phyloP scores from a whole-genome alignment of 202 grass and related monocot species.

The Eragrostis tef region DNA sequence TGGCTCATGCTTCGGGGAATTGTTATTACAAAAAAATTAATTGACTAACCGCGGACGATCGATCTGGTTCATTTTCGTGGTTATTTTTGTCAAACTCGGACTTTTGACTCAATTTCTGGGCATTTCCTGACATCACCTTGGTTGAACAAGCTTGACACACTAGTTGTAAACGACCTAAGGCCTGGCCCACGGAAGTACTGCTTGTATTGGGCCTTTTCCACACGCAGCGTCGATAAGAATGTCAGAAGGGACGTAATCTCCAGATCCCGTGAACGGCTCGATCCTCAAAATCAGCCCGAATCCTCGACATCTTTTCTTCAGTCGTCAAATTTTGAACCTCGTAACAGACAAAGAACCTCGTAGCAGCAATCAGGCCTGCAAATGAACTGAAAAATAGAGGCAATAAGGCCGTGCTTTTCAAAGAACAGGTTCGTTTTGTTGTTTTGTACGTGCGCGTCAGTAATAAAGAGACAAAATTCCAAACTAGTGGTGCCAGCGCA shows the following conservation, averaged over 20 bases:
- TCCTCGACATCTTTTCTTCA: not conserved
- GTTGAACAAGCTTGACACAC: not conserved
- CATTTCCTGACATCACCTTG: not conserved
- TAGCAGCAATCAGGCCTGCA: too few relatives aligned
- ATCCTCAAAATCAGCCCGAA: too few relatives aligned
- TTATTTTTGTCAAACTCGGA: slow-evolving; percentile 19
- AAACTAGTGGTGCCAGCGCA: not conserved
- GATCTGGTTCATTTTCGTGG: not conserved
- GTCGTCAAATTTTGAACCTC: not conserved
- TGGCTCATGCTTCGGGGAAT: not conserved
- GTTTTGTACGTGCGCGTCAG: not conserved
- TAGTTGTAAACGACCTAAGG: not conserved
- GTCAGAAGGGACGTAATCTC: too few relatives aligned
- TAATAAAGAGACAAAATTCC: not conserved
- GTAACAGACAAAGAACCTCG: too few relatives aligned
- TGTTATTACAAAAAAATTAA: not conserved
- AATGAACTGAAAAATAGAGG: too few relatives aligned
- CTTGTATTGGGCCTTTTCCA: not conserved
- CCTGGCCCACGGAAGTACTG: not conserved
- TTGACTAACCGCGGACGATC: not conserved
- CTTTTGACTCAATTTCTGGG: not conserved
- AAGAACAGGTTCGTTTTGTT: too few relatives aligned
- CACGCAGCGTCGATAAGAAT: not conserved
- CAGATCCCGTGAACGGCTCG: too few relatives aligned
- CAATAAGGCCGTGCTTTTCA: too few relatives aligned